Evolutionary conservation across 1,139 yeast species (phyloP).

Genomic region (Pichia sp.): DNA sequence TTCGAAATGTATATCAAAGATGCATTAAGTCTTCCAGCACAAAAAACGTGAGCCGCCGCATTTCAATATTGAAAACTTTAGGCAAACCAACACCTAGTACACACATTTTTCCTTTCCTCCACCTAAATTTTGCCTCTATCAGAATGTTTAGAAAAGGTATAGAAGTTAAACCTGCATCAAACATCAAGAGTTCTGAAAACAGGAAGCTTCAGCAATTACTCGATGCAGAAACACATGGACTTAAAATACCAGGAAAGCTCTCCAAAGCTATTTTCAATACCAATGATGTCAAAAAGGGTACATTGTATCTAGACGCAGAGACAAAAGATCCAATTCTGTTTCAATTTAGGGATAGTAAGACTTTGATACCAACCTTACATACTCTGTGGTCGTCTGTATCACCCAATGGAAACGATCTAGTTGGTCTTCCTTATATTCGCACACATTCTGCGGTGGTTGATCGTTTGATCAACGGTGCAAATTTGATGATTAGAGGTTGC

Average conservation of each 20-base stretch:
- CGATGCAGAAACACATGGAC: constrained; percentile 32
- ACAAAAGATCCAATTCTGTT: constrained; percentile 69
- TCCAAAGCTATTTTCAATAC: constrained; percentile 63
- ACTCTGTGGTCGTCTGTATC: constrained; percentile 53
- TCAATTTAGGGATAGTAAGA: constrained; percentile 43
- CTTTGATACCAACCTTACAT: constrained; percentile 61
- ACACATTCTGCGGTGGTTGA: constrained; percentile 70
- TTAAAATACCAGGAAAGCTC: constrained; percentile 41
- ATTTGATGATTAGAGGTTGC: constrained; percentile 88
- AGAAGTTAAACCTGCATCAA: constrained; percentile 63
- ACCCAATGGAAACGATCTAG: neutral
- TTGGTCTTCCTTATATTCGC: constrained; percentile 46
- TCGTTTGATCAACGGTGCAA: constrained; percentile 69
- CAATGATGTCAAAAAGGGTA: constrained; percentile 48
- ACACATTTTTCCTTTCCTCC: too few relatives aligned
- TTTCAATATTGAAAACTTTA: too few relatives aligned
- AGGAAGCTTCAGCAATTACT: constrained; percentile 48
- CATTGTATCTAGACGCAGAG: constrained; percentile 51
- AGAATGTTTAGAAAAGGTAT: constrained; percentile 64
- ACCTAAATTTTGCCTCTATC: too few relatives aligned
- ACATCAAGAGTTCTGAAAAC: constrained; percentile 76
- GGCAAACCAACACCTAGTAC: too few relatives aligned
- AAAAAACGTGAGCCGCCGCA: too few relatives aligned
- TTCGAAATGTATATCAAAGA: too few relatives aligned
- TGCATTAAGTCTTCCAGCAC: too few relatives aligned